Percentiles rank a stretch among this genome's conserved stretches.
These are phyloP conservation scores for Pythium chondricola DNA, from an alignment of 352 stramenopile species.

Conservation along the genomic window DNA sequence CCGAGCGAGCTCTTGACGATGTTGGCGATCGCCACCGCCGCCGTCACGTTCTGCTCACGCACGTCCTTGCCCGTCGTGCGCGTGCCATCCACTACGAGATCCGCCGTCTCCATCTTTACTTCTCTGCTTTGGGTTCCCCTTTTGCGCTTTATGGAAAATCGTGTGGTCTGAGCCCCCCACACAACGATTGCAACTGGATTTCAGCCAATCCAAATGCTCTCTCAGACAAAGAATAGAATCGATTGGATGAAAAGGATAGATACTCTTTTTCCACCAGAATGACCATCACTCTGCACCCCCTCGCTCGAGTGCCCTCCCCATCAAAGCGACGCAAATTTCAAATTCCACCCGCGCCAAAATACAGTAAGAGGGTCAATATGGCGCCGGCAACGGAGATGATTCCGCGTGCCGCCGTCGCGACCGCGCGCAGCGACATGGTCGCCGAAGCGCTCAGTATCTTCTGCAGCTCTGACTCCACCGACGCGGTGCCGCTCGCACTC, in stretches of 20 bases:
- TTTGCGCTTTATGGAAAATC: constrained; percentile 32
- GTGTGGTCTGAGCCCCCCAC: constrained; percentile 29
- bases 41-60: constrained; percentile 95
- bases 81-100: constrained; percentile 88
- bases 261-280: constrained; percentile 16
- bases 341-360: too few relatives aligned
- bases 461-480: neutral
- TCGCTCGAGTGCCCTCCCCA: constrained; percentile 1
- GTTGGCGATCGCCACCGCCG: constrained; percentile 98
- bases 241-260: constrained; percentile 17
- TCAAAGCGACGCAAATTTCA: too few relatives aligned
- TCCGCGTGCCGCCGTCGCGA: neutral
- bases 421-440: neutral
- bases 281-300: neutral
- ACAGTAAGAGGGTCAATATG: too few relatives aligned
- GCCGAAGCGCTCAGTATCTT: constrained; percentile 15
- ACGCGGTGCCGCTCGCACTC: constrained; percentile 16
- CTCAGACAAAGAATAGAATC: neutral
- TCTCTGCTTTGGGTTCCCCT: neutral
- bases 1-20: constrained; percentile 99
- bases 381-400: too few relatives aligned
- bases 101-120: constrained; percentile 49
- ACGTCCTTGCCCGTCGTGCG: constrained; percentile 91
- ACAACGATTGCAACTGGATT: constrained; percentile 1
- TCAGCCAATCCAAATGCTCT: constrained; percentile 3